Evolutionary conservation across 441 rosid genomes (phyloP), one percentile per base, ranked within the genome.

Genomic region (Capsella rubella): DNA sequence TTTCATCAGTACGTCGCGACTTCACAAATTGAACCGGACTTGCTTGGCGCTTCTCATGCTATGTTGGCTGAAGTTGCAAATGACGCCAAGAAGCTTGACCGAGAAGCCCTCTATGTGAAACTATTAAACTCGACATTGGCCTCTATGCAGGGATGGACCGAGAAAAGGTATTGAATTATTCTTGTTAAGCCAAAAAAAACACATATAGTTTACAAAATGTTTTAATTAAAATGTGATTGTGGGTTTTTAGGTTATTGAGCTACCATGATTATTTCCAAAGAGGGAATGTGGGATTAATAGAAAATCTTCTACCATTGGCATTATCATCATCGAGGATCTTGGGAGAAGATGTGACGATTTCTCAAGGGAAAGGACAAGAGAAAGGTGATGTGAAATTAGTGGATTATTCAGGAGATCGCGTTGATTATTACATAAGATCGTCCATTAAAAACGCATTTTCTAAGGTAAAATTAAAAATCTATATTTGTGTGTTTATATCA

Each of bases 71-170:
- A 92, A 79, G 95, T 95, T 25, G 89, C 87, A 0, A 90, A 80
- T 27, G 98, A 92, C 52, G 89, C 95, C 2, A 90, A 84, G 72
- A 90, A 83, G 56, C 85, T 84, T 0, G 96, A 92, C 28, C 74
- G 90, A 7, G 99, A 92, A 62, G 93, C 88, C 12, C 13, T 73
- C 0, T 92, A 86, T 71, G 85, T 86, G 47, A 88, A 85, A 77
- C 59, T 90, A 8, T 73, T 95, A 73, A 80, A 80, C 7, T 82
- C 90, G 1, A 86, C 90, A 69, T 51, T 92, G 74, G 84, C 84
- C 34, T 86, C 97, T 7, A 90, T 92, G 89, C 91, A 84, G 74
- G 87, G 80, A 61, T 95, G 98, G 99, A 89, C 92, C 0, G 97
- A 92, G 85, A 88, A 80, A 87, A 78, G 81, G 80, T 76, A 76